Evolutionary conservation across 2,329 filamentous ascomycete species (phyloP).

Genomic region (Rhytidhysteron rufulum): DNA sequence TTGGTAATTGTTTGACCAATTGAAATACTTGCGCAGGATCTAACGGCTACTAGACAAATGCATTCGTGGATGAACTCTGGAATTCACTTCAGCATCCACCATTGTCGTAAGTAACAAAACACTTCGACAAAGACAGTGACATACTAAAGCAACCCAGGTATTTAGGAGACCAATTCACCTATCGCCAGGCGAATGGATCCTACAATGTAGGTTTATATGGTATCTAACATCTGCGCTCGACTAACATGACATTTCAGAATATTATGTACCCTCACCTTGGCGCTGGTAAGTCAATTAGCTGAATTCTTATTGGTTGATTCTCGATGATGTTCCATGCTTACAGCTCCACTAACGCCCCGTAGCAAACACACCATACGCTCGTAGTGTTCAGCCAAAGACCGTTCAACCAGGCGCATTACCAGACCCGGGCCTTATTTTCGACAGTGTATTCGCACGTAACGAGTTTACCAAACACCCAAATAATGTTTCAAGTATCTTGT

Average conservation of each 20-base stretch:
- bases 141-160: no score
- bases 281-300: slow-evolving; percentile 9
- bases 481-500: slow-evolving; percentile 67
- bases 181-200: slow-evolving; percentile 39
- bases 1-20: slow-evolving; percentile 6
- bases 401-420: slow-evolving; percentile 55
- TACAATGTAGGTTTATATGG: slow-evolving; percentile 30
- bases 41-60: slow-evolving; percentile 12
- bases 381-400: slow-evolving; percentile 55
- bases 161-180: slow-evolving; percentile 34
- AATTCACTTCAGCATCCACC: slow-evolving; percentile 14
- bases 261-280: slow-evolving; percentile 51
- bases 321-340: slow-evolving; percentile 13
- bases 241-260: slow-evolving; percentile 53
- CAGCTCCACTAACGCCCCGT: slow-evolving; percentile 31
- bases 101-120: slow-evolving; percentile 7
- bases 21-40: neutral
- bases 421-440: slow-evolving; percentile 61
- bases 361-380: slow-evolving; percentile 53
- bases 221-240: no score
- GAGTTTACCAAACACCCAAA: slow-evolving; percentile 61
- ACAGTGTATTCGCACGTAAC: slow-evolving; percentile 59
- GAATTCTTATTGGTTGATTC: no score
- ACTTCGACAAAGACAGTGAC: no score
- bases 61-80: slow-evolving; percentile 14